A percentile compares a stretch with the other conserved stretches of the same genome.
These are phyloP conservation scores for Bondarzewia mesenterica DNA, from an alignment of 1,284 basidiomycete species.

Conservation along the genomic window DNA sequence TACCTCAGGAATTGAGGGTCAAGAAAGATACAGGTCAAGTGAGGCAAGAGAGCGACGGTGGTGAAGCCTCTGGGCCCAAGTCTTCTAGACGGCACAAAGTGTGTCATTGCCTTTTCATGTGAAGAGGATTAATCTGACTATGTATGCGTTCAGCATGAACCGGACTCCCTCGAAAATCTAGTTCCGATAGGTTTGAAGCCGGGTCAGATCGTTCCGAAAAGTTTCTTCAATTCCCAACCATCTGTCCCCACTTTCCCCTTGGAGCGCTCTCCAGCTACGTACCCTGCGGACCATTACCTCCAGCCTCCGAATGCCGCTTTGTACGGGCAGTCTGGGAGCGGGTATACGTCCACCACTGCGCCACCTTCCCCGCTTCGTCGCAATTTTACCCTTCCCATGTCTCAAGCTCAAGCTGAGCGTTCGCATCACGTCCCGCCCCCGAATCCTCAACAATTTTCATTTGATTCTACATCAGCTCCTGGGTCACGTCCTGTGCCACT, in stretches of 20 bases:
- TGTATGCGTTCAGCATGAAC: too few species aligned
- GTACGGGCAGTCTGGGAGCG: not conserved
- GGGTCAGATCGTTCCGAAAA: conserved; percentile 37
- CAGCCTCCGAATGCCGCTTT: not conserved
- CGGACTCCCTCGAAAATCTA: too few species aligned
- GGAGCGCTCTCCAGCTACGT: conserved; percentile 5
- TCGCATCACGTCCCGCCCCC: too few species aligned
- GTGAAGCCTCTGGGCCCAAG: not conserved
- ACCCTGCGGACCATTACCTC: conserved; percentile 4
- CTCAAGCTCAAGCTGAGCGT: not conserved
- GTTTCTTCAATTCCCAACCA: conserved; percentile 10
- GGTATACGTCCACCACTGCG: not conserved
- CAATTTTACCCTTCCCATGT: conserved; percentile 8
- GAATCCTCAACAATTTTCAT: too few species aligned
- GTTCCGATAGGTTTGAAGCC: conserved; percentile 40
- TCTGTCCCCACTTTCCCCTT: conserved; percentile 3
- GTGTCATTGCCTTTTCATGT: conserved; percentile 1
- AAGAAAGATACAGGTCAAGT: conserved; percentile 3
- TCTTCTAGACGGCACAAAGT: conserved; percentile 6
- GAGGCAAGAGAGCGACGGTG: not conserved
- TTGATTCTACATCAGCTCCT: not conserved
- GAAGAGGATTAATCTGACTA: too few species aligned
- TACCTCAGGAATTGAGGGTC: conserved; percentile 5
- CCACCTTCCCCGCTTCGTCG: conserved; percentile 6
- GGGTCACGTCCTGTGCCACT: too few species aligned